phyloP scores from a whole-genome alignment of 495 filamentous ascomycete species.

The Hyaloscypha finlandica region DNA sequence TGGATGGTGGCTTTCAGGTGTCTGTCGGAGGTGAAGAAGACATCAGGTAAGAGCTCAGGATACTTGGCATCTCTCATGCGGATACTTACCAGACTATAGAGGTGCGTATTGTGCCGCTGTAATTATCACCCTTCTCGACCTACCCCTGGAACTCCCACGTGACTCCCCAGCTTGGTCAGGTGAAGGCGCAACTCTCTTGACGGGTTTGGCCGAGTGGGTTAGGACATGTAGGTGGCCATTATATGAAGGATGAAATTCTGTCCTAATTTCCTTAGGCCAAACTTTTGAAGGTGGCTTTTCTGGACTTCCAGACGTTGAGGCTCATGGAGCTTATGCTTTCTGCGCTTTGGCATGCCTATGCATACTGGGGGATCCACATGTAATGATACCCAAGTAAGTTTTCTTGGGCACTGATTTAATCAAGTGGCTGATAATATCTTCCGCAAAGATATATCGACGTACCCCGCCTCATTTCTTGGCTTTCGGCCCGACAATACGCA shows the following conservation, averaged over 20 bases:
- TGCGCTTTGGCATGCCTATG: conserved; percentile 86
- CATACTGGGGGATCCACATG: conserved; percentile 75
- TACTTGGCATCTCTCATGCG: conserved; percentile 9
- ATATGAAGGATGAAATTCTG: conserved; percentile 18
- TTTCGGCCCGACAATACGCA: conserved; percentile 83
- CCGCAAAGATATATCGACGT: conserved; percentile 72
- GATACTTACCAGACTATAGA: conserved; percentile 43
- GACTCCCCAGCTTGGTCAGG: conserved; percentile 52
- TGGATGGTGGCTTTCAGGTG: conserved; percentile 81
- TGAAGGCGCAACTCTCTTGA: conserved; percentile 57
- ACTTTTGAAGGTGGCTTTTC: conserved; percentile 93
- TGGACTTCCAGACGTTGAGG: conserved; percentile 78
- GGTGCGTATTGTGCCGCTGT: conserved; percentile 89
- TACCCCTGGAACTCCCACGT: conserved; percentile 77
- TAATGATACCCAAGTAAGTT: conserved; percentile 66
- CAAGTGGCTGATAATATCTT: conserved; percentile 21
- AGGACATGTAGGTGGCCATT: conserved; percentile 64
- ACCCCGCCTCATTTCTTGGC: conserved; percentile 76
- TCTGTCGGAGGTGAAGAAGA: conserved; percentile 85
- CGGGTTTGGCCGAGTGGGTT: conserved; percentile 76
- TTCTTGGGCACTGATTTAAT: not conserved
- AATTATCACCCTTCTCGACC: conserved; percentile 75
- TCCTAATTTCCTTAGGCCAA: conserved; percentile 62
- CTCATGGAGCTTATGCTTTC: conserved; percentile 96
- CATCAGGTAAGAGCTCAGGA: conserved; percentile 63